phyloP scores from a whole-genome alignment of 371 early-diverging fungal species.

The Mucor saturninus region DNA sequence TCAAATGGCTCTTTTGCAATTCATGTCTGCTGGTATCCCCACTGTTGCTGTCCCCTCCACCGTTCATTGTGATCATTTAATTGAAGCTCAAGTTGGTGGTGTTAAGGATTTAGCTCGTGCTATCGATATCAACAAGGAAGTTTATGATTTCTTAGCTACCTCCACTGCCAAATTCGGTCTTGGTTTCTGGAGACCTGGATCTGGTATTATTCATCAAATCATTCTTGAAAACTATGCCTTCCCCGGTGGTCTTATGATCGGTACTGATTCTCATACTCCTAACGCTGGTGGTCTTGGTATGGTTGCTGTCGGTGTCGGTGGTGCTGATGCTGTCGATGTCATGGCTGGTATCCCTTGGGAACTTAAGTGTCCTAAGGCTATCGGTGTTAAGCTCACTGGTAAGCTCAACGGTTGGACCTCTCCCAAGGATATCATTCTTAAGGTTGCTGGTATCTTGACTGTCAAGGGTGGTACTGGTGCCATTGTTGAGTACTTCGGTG shows the following conservation, averaged over 20 bases:
- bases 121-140: conserved; percentile 90
- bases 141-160: conserved; percentile 92
- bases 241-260: conserved; percentile 97
- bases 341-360: conserved; percentile 99
- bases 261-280: conserved; percentile 92
- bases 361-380: conserved; percentile 91
- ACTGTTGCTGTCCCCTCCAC: conserved; percentile 91
- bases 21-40: conserved; percentile 91
- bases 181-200: conserved; percentile 98
- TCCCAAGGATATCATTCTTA: conserved; percentile 91
- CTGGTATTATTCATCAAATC: conserved; percentile 98
- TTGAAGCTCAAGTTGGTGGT: conserved; percentile 91
- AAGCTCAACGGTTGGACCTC: conserved; percentile 90
- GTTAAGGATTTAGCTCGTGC: conserved; percentile 85
- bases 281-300: conserved; percentile 95
- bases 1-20: conserved; percentile 96
- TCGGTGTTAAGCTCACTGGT: conserved; percentile 92
- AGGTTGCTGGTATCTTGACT: conserved; percentile 91
- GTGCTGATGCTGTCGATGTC: conserved; percentile 97
- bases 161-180: conserved; percentile 92
- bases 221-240: conserved; percentile 98
- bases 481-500: conserved; percentile 96
- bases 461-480: conserved; percentile 93
- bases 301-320: conserved; percentile 96
- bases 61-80: conserved; percentile 98